phyloP scores from a whole-genome alignment of 352 stramenopile species.

The Elongisporangium senticosum region DNA sequence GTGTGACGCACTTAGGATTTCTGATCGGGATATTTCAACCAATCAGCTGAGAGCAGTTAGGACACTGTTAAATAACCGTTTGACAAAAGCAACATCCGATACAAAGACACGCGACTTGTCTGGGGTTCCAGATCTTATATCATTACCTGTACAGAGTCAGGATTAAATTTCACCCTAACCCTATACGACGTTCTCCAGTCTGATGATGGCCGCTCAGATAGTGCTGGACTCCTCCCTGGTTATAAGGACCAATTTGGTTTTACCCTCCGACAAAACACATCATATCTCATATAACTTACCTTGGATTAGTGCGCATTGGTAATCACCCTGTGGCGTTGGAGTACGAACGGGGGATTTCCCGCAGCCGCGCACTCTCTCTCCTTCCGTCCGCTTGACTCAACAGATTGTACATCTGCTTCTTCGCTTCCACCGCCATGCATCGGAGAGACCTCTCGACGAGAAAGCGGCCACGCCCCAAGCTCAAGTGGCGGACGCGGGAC shows the following conservation, averaged over 20 bases:
- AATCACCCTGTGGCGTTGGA: not conserved
- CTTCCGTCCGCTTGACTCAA: not conserved
- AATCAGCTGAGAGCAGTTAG: not conserved
- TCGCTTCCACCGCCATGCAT: not conserved
- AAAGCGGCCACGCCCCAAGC: slow-evolving; percentile 14
- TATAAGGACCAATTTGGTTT: not conserved
- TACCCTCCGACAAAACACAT: not conserved
- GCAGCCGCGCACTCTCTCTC: not conserved
- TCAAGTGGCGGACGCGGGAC: slow-evolving; percentile 53
- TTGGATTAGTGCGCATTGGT: not conserved
- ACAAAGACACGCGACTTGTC: not conserved
- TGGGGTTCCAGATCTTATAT: not conserved
- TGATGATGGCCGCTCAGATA: not conserved
- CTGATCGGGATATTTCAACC: not conserved
- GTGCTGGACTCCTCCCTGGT: not conserved
- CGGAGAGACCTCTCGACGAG: not conserved
- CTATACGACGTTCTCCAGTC: not conserved
- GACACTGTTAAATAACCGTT: not conserved
- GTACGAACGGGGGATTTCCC: not conserved
- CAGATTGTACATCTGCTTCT: not conserved
- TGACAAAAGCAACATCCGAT: not conserved
- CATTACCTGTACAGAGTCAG: not conserved
- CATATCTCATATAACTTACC: not conserved
- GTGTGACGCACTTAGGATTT: not conserved
- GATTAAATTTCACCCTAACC: not conserved